phyloP scores from a whole-genome alignment of 2,329 filamentous ascomycete species.

The Chalara sp. region DNA sequence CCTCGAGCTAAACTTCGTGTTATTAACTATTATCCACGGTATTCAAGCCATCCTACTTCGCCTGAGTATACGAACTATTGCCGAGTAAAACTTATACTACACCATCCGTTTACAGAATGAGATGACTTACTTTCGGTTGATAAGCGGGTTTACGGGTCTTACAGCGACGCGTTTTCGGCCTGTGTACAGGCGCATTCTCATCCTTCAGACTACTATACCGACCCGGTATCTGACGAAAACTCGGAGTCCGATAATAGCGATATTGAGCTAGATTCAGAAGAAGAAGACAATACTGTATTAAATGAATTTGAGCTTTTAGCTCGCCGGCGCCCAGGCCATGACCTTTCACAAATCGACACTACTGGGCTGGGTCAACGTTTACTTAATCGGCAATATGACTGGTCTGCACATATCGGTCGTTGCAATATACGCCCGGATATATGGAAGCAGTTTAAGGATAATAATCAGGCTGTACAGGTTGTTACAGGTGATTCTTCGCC shows the following conservation, averaged over 20 bases:
- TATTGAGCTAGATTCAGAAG: neutral
- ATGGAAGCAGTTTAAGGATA: slow-evolving; percentile 5
- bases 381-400: slow-evolving; percentile 5
- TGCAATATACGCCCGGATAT: neutral
- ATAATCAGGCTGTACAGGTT: slow-evolving; percentile 1
- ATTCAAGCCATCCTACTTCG: neutral
- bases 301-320: slow-evolving; percentile 5
- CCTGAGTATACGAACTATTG: slow-evolving; percentile 1
- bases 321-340: neutral
- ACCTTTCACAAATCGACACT: neutral
- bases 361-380: neutral
- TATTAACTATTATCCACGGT: slow-evolving; percentile 5
- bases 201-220: slow-evolving; percentile 2
- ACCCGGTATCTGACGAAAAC: neutral
- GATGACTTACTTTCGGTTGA: slow-evolving; percentile 1
- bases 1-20: neutral
- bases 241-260: neutral
- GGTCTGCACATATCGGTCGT: slow-evolving; percentile 2
- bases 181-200: neutral
- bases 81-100: slow-evolving; percentile 3
- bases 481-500: slow-evolving; percentile 4
- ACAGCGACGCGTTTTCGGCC: neutral
- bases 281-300: neutral
- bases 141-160: neutral
- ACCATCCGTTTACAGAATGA: slow-evolving; percentile 1